These are phyloP conservation scores for Triadica sebifera DNA, from an alignment of 345 rosid species.

Conservation along the genomic window DNA sequence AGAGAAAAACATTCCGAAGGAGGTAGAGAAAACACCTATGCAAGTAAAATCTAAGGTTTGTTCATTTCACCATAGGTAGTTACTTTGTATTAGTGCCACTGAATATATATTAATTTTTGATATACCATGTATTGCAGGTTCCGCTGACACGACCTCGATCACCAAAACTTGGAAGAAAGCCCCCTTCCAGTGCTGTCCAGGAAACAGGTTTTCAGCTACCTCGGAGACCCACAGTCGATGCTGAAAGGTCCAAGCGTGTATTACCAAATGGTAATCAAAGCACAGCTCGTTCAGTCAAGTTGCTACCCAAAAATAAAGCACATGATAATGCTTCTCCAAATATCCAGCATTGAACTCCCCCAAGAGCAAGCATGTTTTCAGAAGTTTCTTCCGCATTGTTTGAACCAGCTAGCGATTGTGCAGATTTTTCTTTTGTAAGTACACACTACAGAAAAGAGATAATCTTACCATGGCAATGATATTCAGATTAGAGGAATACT, in stretches of 20 bases:
- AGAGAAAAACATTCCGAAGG: constrained; percentile 47
- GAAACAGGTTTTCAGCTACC: constrained; percentile 40
- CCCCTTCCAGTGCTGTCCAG: constrained; percentile 28
- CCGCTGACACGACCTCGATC: constrained; percentile 38
- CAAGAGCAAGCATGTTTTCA: constrained; percentile 3
- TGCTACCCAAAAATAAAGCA: constrained; percentile 40
- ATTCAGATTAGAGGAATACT: neutral
- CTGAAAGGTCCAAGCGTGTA: constrained; percentile 33
- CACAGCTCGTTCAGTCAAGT: constrained; percentile 30
- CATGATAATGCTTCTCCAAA: constrained; percentile 74
- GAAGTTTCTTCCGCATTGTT: neutral
- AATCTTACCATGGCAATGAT: neutral
- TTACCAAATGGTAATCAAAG: constrained; percentile 35
- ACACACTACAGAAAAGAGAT: constrained; percentile 10
- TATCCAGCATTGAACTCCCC: constrained; percentile 37
- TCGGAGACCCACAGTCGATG: constrained; percentile 31
- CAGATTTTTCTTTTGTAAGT: constrained; percentile 14
- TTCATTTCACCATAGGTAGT: neutral
- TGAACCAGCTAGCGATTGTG: too few species aligned
- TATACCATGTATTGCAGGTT: constrained; percentile 39
- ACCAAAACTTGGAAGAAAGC: constrained; percentile 50
- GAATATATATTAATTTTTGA: neutral
- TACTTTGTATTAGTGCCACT: neutral
- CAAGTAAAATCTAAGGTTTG: constrained; percentile 42
- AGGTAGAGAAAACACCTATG: constrained; percentile 37